Conservation (phyloP, 768 basidiomycete species). For the Leccinum rimulosum region DNA sequence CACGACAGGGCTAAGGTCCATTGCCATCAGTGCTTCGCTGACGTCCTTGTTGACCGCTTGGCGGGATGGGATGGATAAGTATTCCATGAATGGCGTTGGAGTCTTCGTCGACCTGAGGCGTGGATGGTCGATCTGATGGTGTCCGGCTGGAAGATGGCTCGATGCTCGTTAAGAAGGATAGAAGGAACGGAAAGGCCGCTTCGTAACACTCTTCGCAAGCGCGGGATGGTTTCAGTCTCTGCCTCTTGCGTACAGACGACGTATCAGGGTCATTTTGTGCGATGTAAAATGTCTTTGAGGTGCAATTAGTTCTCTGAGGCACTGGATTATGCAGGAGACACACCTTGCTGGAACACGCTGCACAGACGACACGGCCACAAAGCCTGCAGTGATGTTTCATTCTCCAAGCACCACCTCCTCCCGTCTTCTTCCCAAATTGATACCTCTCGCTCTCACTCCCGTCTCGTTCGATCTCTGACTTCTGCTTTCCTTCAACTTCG, state of each 20-base stretch:
- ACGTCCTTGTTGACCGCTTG: slow-evolving; percentile 18
- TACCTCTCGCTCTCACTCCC: slow-evolving; percentile 5
- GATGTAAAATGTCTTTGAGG: slow-evolving; percentile 76
- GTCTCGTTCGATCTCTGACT: slow-evolving; percentile 6
- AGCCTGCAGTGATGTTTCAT: slow-evolving; percentile 84
- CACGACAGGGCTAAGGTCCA: slow-evolving; percentile 27
- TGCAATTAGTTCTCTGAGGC: not conserved
- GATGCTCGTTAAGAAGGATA: not conserved
- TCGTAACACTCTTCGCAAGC: slow-evolving; percentile 88
- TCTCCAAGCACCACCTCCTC: slow-evolving; percentile 37
- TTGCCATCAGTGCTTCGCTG: slow-evolving; percentile 38
- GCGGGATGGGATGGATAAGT: slow-evolving; percentile 28
- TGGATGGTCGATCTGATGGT: slow-evolving; percentile 19
- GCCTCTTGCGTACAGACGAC: slow-evolving; percentile 37
- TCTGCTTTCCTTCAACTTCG: slow-evolving; percentile 14
- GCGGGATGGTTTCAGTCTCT: slow-evolving; percentile 59
- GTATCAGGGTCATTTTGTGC: slow-evolving; percentile 40
- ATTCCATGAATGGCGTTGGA: slow-evolving; percentile 13
- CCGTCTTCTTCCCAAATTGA: slow-evolving; percentile 8
- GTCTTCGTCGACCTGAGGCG: slow-evolving; percentile 16
- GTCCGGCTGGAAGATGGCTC: slow-evolving; percentile 10
- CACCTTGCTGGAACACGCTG: slow-evolving; percentile 78
- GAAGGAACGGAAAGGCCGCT: slow-evolving; percentile 68
- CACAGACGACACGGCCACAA: slow-evolving; percentile 85
- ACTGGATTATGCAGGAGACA: slow-evolving; percentile 11